Evolutionary conservation across 257 asterid species (phyloP), one percentile per base, ranked within the genome.

Genomic region (Nyctanthes arbortristis): DNA sequence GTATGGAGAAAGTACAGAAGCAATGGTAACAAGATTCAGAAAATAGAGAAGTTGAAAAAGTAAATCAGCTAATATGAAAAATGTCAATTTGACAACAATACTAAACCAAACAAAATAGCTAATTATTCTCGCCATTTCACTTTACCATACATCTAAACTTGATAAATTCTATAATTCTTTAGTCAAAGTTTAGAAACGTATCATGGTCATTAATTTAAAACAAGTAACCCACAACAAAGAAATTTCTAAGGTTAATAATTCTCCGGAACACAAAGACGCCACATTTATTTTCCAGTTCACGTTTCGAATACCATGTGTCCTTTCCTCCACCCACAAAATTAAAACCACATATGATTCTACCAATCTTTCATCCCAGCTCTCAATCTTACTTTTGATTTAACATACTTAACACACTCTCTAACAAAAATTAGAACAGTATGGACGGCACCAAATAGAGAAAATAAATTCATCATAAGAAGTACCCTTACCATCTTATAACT

Each of bases 401-500:
- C 5, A 28, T 18, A 45, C 29, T 37, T 31, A n/a, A n/a, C n/a
- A n/a, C n/a, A n/a, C 34, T 45, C 29, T 56, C 54, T 56, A 4
- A 25, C 16, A 20, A 36, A 3, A 36, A 43, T 61, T 30, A 34
- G 56, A 47, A 22, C 54, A 11, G 43, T 12, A 52, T 20, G 60
- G 40, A 60, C 47, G 66, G 70, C 66, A 24, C 22, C 25, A 18
- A 35, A 52, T 27, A 34, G 13, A 58, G 36, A 63, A 37, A 52
- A 49, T 27, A 39, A 33, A 43, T 7, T 14, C 34, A 55, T 29
- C 12, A 39, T 16, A 49, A 28, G 14, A 2, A 22, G 32, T 13
- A 43, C 10, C 30, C 7, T 8, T 40, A 14, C 52, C 52, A 13
- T 14, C 52, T 40, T 16, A 40, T 13, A 14, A 3, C 18, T 7